Evolutionary conservation across 1,284 basidiomycete species (phyloP).

Genomic region (Microbotryum scabiosae): DNA sequence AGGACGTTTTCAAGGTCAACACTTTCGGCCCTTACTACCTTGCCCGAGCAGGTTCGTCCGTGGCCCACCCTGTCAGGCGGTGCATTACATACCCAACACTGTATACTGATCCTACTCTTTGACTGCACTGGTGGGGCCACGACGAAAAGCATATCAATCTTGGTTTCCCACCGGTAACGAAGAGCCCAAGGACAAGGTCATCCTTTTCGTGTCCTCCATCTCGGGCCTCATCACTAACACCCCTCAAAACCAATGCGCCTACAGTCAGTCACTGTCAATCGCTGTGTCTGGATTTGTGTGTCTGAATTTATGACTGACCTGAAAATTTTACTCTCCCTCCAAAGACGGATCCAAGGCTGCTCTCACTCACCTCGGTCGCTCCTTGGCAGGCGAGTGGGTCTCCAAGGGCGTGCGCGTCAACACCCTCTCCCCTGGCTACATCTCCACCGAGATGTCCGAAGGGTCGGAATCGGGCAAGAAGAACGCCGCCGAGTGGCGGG

Average conservation of each 20-base stretch:
- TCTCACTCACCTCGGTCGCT: conserved; percentile 24
- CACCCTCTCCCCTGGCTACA: conserved; percentile 40
- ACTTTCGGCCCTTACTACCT: conserved; percentile 39
- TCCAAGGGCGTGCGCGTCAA: conserved; percentile 40
- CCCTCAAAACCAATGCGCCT: conserved; percentile 40
- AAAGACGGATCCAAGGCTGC: neutral
- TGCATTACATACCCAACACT: conserved; percentile 35
- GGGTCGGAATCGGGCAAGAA: conserved; percentile 1
- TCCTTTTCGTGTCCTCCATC: conserved; percentile 42
- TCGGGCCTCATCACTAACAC: conserved; percentile 40
- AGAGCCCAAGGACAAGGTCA: conserved; percentile 37
- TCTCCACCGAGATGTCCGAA: conserved; percentile 41
- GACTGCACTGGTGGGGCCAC: neutral
- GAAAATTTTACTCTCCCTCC: neutral
- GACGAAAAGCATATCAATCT: neutral
- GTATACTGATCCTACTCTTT: conserved; percentile 1
- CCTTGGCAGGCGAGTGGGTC: conserved; percentile 42
- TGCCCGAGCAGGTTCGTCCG: conserved; percentile 32
- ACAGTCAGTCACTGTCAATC: conserved; percentile 36
- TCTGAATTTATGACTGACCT: conserved; percentile 7
- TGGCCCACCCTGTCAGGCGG: conserved; percentile 31
- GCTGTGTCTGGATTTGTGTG: conserved; percentile 33
- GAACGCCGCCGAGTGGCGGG: conserved; percentile 31
- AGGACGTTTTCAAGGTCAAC: conserved; percentile 38
- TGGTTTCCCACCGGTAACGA: conserved; percentile 9